A percentile compares a stretch with the other conserved stretches of the same genome.
Conservation (phyloP, 108 stramenopile genomes). For the Poteriospumella lacustris region DNA sequence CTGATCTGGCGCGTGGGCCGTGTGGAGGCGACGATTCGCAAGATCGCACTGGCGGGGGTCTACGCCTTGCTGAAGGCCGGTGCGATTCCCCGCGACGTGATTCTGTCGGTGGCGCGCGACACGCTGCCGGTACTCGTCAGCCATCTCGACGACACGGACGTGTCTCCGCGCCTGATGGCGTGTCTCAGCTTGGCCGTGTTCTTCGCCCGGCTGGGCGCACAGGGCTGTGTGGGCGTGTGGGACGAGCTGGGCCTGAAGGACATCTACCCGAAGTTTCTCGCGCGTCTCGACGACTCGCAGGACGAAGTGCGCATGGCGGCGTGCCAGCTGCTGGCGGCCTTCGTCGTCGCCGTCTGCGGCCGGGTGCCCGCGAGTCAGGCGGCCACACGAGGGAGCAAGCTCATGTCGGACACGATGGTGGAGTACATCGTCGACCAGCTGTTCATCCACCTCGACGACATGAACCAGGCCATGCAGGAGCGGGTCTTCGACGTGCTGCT, state of each 20-base stretch:
- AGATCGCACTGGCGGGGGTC: neutral
- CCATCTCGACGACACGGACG: constrained; percentile 17
- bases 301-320: neutral
- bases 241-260: constrained; percentile 9
- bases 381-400: too few species aligned
- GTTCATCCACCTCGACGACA: constrained; percentile 27
- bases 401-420: too few species aligned
- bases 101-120: neutral
- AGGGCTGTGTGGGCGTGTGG: neutral
- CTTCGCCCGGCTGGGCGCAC: neutral
- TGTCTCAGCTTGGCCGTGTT: neutral
- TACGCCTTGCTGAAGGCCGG: constrained; percentile 15
- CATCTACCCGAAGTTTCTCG: constrained; percentile 22
- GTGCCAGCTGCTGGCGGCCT: neutral
- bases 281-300: constrained; percentile 3
- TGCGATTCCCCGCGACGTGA: neutral
- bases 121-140: neutral
- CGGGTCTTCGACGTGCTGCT: neutral
- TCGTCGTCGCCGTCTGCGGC: neutral
- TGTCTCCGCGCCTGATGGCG: neutral
- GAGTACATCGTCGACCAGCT: constrained; percentile 22
- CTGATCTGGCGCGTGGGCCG: constrained; percentile 20
- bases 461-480: neutral
- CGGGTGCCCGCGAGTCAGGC: neutral
- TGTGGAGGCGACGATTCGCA: constrained; percentile 6